phyloP scores from a whole-genome alignment of 257 asterid species.

The Solanum paucissectum region DNA sequence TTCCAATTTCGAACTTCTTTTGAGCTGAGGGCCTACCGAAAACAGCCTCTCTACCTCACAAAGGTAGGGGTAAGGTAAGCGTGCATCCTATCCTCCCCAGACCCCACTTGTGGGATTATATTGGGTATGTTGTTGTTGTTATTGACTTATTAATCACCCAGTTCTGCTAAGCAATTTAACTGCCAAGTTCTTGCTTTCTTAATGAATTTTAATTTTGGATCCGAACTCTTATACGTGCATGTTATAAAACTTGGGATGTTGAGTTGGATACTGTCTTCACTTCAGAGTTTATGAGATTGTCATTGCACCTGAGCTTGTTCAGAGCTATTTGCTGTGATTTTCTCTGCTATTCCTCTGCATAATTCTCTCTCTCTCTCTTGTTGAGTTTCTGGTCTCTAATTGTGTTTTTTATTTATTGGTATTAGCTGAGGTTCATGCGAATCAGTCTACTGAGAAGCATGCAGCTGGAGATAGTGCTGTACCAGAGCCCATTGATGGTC shows the following conservation, averaged over 20 bases:
- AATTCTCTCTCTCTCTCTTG: neutral
- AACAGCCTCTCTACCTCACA: neutral
- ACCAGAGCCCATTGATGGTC: slow-evolving; percentile 21
- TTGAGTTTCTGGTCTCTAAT: neutral
- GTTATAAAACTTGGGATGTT: neutral
- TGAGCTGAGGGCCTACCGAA: neutral
- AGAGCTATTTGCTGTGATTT: neutral
- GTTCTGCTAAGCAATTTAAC: neutral
- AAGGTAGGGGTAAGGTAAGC: neutral
- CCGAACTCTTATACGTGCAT: neutral
- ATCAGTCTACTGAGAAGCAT: slow-evolving; percentile 20
- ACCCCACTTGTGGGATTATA: neutral
- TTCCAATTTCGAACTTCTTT: neutral
- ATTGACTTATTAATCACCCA: neutral
- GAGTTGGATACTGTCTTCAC: neutral
- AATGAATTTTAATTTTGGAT: neutral
- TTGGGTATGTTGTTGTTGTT: neutral
- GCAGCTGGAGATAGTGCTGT: slow-evolving; percentile 22
- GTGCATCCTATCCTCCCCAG: neutral
- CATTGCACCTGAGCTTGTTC: neutral
- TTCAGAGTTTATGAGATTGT: neutral
- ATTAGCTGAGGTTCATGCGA: slow-evolving; percentile 25
- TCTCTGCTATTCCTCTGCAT: neutral
- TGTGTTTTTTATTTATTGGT: neutral
- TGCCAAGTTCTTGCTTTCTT: neutral